Base-by-base conservation (phyloP, 1,284 basidiomycete genomes). In the Meripilus lineatus region DNA sequence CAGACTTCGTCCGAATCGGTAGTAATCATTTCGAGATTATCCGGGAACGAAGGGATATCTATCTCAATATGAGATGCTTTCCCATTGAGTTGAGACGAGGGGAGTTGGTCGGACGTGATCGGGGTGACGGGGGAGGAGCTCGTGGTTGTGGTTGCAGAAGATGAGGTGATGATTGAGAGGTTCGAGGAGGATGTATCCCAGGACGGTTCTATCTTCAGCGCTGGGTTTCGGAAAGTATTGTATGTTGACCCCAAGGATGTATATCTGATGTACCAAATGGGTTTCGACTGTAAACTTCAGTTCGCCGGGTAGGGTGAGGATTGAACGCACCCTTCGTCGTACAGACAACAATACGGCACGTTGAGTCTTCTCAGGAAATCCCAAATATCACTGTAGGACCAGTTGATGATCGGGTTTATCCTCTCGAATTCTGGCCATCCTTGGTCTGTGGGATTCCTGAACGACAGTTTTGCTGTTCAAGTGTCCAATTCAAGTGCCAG, bases 371-470 rank as follows among this genome's bases (percentile, higher is more conserved):
- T 72, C 28, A 99, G 68, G 67, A 95, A 99, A 1, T 70, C 67
- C 96, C 96, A 99, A 2, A 99, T 80, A 49, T 96, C 82, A 2
- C 67, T 60, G 64, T 99, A 99, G 0, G 79, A 72, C 95, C 95
- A 99, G 60, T 97, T 86, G 40, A 99, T 87, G 55, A 99, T 90
- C 0, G 96, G 95, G 61, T 99, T 95, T 22, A 99, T 81, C 17
- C 95, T 81, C 58, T 94, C 85, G 48, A 95, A 91, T 3, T 67
- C 61, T 4, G 95, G 94, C 95, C 95, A 99, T 42, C 77, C 86
- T 0, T 77, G 66, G 64, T 97, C 93, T 5, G 92, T 95, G 53
- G 79, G 84, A 51, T 85, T 86, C 38, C 82, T 75, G 51, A 80
- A 76, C 0, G 79, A 74, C 35, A 95, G 75, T 24, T 69, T 81